Conservation (phyloP, 2,329 filamentous ascomycete species). For the Fusarium pseudonygamai region DNA sequence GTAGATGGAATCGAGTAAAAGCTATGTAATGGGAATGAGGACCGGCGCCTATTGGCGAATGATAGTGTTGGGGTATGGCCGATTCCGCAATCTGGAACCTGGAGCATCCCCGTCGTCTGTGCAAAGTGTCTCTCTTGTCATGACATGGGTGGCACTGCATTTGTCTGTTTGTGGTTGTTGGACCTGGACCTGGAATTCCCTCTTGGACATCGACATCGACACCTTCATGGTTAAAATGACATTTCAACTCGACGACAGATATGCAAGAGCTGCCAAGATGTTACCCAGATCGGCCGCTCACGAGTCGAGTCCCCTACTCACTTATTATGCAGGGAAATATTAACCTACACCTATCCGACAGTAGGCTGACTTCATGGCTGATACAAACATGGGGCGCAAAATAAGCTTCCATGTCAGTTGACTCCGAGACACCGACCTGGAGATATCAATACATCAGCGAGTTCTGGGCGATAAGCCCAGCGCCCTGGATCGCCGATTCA, state of each 20-base stretch:
- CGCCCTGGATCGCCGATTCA: conserved; percentile 35
- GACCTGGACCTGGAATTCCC: not conserved
- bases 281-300: conserved; percentile 20
- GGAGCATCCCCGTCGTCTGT: conserved; percentile 22
- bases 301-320: conserved; percentile 10
- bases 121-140: conserved; percentile 9
- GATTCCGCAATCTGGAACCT: conserved; percentile 34
- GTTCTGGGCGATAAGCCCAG: conserved; percentile 37
- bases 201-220: conserved; percentile 3
- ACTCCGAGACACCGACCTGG: conserved; percentile 22
- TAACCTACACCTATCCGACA: conserved; percentile 1
- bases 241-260: conserved; percentile 5
- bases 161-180: not conserved
- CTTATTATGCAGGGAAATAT: conserved; percentile 25
- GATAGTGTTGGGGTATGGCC: conserved; percentile 20
- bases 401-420: conserved; percentile 33
- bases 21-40: conserved; percentile 43
- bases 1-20: conserved; percentile 45
- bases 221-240: conserved; percentile 11
- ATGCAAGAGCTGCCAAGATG: conserved; percentile 24
- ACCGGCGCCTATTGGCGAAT: conserved; percentile 42
- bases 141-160: conserved; percentile 34
- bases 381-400: conserved; percentile 13
- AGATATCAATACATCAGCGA: conserved; percentile 18
- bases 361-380: conserved; percentile 25